These are phyloP conservation scores for Exophiala alcalophila DNA, from an alignment of 2,329 filamentous ascomycete genomes.

Conservation along the genomic window DNA sequence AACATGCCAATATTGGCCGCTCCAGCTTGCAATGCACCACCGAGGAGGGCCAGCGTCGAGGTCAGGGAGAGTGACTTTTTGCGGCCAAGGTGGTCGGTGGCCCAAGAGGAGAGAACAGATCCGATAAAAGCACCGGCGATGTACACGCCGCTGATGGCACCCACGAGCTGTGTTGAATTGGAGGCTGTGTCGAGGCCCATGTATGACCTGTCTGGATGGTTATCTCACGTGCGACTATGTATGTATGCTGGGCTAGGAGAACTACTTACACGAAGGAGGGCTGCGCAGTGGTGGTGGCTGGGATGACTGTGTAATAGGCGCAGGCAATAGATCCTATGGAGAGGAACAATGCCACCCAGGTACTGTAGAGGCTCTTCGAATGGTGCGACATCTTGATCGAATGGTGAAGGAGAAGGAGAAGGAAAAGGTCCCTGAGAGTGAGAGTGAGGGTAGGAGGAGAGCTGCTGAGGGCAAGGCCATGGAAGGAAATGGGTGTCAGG, in stretches of 20 bases:
- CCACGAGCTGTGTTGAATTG: conserved; percentile 9
- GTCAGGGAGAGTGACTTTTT: conserved; percentile 37
- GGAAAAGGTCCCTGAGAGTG: too few species aligned
- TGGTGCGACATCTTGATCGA: conserved; percentile 12
- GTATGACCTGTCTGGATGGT: conserved; percentile 5
- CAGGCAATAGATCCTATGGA: conserved; percentile 17
- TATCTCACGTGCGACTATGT: not conserved
- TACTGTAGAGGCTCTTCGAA: conserved; percentile 12
- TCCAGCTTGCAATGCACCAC: conserved; percentile 38
- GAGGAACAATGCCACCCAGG: conserved; percentile 19
- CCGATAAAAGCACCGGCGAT: conserved; percentile 13
- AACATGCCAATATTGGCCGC: conserved; percentile 18
- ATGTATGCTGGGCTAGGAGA: not conserved
- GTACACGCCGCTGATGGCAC: conserved; percentile 23
- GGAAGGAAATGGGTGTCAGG: too few species aligned
- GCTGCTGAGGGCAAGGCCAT: too few species aligned
- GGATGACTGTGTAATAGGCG: conserved; percentile 18
- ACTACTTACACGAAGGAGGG: conserved; percentile 43
- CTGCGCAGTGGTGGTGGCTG: conserved; percentile 34
- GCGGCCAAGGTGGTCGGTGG: conserved; percentile 35
- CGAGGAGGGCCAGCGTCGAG: conserved; percentile 36
- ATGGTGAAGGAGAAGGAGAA: too few species aligned
- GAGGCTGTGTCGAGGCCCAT: conserved; percentile 8
- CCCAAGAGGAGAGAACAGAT: conserved; percentile 2
- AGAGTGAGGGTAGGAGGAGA: too few species aligned